Evolutionary conservation across 129 eudicot species (phyloP), one percentile per base, ranked within the genome.

Genomic region (Escallonia rubra): DNA sequence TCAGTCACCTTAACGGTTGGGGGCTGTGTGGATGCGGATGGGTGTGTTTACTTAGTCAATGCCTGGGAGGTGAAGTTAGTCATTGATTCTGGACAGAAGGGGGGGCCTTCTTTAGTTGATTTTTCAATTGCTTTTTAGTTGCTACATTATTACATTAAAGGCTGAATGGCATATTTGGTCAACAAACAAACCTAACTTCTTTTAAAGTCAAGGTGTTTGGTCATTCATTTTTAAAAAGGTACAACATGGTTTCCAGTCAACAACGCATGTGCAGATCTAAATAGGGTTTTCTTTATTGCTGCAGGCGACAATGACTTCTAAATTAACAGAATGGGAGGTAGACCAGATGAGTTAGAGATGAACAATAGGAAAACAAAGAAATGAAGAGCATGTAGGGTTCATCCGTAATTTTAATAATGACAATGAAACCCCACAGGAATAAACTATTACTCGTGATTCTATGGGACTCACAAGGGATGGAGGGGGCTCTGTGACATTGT

Each of bases 261-360:
- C 86, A 83, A 41, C 74, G 88, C 98, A 92, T 89, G 95, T 92
- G 98, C 86, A 53, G 59, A 77, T 61, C 66, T 74, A 49, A 50
- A 71, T 63, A 57, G 68, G 71, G 45, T 78, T 72, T 64, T 64
- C 34, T 76, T 70, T 77, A 62, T 67, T 62, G 67, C 34, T 23
- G 34, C 34, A 23, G 34, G 34, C 0, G 34, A 23, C 34, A 23
- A 23, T 23, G 34, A 23, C 34, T 23, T 23, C 34, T 23, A 23
- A 23, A 0, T 23, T 42, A 56, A 46, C 8, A 34, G 5, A 7
- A 16, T 44, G 69, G 7, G 44, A 43, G 63, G 43, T 44, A 48
- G 61, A 71, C 57, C 64, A 58, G 75, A 52, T 71, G 52, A 64
- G 66, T 47, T 43, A 10, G 61, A 64, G 66, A 68, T 71, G 61